A percentile compares a stretch with the other conserved stretches of the same genome.
phyloP scores from a whole-genome alignment of 2,329 filamentous ascomycete genomes.

The Ophiosphaerella korrae region DNA sequence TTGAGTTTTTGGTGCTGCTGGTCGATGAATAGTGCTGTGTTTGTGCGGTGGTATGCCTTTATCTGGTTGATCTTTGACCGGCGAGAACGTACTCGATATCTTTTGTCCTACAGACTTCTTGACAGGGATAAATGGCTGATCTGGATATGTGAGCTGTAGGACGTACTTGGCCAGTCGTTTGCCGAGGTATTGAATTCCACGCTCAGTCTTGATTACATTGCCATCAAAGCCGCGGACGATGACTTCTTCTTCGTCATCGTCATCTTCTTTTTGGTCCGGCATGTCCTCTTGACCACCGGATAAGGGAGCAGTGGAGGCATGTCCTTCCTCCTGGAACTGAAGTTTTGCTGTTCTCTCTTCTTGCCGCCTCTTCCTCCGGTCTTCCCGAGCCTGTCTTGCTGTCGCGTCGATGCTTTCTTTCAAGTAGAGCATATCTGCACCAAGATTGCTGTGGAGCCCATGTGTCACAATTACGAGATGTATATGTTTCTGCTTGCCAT shows the following conservation, averaged over 20 bases:
- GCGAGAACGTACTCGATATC: slow-evolving; percentile 54
- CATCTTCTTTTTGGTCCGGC: slow-evolving; percentile 44
- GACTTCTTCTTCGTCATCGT: slow-evolving; percentile 79
- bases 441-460: slow-evolving; percentile 92
- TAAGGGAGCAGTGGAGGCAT: slow-evolving; percentile 52
- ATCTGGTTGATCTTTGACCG: slow-evolving; percentile 48
- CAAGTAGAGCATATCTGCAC: slow-evolving; percentile 93
- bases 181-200: slow-evolving; percentile 94
- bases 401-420: slow-evolving; percentile 96
- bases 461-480: slow-evolving; percentile 94
- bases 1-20: slow-evolving; percentile 51
- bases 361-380: slow-evolving; percentile 64
- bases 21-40: slow-evolving; percentile 64
- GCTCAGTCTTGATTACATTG: slow-evolving; percentile 89
- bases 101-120: slow-evolving; percentile 60
- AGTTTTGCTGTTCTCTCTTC: slow-evolving; percentile 26
- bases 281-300: slow-evolving; percentile 58
- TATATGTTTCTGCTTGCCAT: slow-evolving; percentile 72
- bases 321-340: slow-evolving; percentile 7
- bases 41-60: slow-evolving; percentile 60
- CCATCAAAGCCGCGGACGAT: slow-evolving; percentile 88
- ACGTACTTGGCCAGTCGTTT: slow-evolving; percentile 93
- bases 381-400: slow-evolving; percentile 72
- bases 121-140: slow-evolving; percentile 82
- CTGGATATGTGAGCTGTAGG: slow-evolving; percentile 86